phyloP scores from a whole-genome alignment of 139 green algal genomes.

The Tetratostichococcus sp. region DNA sequence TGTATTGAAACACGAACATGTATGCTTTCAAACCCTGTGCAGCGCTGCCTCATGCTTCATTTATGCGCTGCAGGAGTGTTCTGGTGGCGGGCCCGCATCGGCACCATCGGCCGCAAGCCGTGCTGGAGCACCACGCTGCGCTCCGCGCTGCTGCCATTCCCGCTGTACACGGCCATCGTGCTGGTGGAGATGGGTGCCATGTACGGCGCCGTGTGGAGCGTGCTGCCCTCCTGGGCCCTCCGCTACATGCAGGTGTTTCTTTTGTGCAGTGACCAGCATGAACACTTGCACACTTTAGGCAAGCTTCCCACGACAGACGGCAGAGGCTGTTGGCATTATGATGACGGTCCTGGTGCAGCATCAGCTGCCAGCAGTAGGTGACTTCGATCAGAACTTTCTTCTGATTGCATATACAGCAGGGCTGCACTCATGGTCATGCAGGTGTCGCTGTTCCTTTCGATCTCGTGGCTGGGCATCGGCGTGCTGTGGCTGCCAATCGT shows the following conservation, averaged over 20 bases:
- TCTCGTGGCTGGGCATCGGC: neutral
- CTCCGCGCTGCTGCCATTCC: constrained; percentile 18
- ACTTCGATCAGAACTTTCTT: too few species aligned
- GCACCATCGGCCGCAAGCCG: constrained; percentile 16
- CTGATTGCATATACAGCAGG: too few species aligned
- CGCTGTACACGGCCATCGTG: constrained; percentile 6
- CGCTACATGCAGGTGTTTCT: constrained; percentile 5
- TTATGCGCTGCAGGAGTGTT: constrained; percentile 32
- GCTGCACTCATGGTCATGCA: too few species aligned
- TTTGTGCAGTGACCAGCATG: too few species aligned
- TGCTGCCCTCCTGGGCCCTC: neutral
- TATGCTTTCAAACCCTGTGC: too few species aligned
- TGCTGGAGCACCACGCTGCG: constrained; percentile 9
- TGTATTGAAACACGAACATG: too few species aligned
- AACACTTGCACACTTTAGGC: too few species aligned
- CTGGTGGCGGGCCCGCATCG: constrained; percentile 33
- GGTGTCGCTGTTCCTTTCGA: neutral
- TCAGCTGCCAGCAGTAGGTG: too few species aligned
- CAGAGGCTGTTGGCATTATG: too few species aligned
- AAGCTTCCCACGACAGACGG: too few species aligned
- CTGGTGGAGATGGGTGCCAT: constrained; percentile 12
- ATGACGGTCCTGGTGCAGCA: too few species aligned
- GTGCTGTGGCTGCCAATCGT: constrained; percentile 3
- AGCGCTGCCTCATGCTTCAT: too few species aligned
- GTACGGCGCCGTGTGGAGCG: constrained; percentile 8